Base-by-base conservation (phyloP, 371 early-diverging fungal species). In the Massospora cicadina region DNA sequence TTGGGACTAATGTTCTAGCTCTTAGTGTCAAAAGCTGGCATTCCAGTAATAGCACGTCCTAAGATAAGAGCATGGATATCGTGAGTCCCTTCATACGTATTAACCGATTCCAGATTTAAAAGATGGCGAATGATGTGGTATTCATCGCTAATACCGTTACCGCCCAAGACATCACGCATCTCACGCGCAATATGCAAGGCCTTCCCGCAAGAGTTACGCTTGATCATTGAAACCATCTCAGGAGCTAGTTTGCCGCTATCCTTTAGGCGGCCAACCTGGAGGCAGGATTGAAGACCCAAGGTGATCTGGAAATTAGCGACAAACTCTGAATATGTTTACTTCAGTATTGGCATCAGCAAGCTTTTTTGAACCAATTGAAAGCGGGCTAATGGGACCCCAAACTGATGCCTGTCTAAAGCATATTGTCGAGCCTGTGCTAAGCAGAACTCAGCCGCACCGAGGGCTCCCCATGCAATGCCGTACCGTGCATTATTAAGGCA, bases 401-500 rank as follows among this genome's bases (percentile, higher is more conserved):
- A 98, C 74, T 88, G 98, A 73, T 86, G 83, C 69, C 77, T 57
- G 66, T 93, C 81, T 64, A 96, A 71, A 2, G 90, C 83, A 71
- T 97, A 97, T 29, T 91, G 82, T 65, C 97, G 80, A 3, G 98
- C 95, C 69, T 87, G 85, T 24, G 74, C 71, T 58, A 98, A 74
- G 72, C 98, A 98, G 67, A 81, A 81, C 74, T 98, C 95, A 33
- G 98, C 98, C 23, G 98, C 93, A 55, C 98, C 98, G 30, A 98
- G 76, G 10, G 90, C 87, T 69, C 98, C 98, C 97, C 97, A 98
- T 1, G 97, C 82, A 68, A 98, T 98, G 63, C 98, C 98, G 66
- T 84, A 95, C 31, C 98, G 86, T 27, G 98, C 98, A 70, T 96
- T 96, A 79, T 98, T 98, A 17, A 98, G 77, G 73, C 96, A 98